These are phyloP conservation scores for Rhizopogon vinicolor DNA, from an alignment of 768 basidiomycete species.

Conservation along the genomic window DNA sequence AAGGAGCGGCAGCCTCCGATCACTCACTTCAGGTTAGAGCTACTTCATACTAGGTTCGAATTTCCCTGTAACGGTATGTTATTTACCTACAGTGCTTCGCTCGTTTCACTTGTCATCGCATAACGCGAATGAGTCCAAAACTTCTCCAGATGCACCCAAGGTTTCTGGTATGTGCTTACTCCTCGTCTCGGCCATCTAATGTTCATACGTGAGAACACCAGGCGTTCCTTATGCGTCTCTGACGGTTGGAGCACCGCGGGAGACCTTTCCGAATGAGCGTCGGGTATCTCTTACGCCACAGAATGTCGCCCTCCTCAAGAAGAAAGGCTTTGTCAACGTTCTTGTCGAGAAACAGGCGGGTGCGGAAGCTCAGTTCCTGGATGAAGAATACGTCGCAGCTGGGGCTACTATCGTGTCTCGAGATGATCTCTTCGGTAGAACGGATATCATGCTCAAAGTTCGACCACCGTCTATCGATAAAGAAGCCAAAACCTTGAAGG, in stretches of 20 bases:
- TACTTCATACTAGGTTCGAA: neutral
- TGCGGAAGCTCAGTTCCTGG: conserved; percentile 68
- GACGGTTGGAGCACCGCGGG: conserved; percentile 72
- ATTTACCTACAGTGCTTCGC: conserved; percentile 17
- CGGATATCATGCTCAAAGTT: conserved; percentile 86
- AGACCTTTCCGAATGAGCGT: conserved; percentile 73
- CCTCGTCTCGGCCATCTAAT: neutral
- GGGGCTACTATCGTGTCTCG: conserved; percentile 75
- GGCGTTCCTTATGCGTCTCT: conserved; percentile 67
- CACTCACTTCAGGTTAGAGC: conserved; percentile 19
- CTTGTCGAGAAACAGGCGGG: conserved; percentile 75
- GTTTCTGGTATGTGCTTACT: conserved; percentile 19
- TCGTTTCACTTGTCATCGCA: conserved; percentile 27
- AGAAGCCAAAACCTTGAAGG: conserved; percentile 59
- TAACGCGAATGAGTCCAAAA: conserved; percentile 15
- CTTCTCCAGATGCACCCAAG: conserved; percentile 12
- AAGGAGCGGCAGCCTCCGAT: conserved; percentile 11
- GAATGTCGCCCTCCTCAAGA: conserved; percentile 67
- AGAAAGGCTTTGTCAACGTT: conserved; percentile 77
- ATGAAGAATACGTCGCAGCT: conserved; percentile 74
- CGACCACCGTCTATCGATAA: conserved; percentile 63
- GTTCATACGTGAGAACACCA: conserved; percentile 14
- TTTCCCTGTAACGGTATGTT: neutral
- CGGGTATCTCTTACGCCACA: conserved; percentile 81
- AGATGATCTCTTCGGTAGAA: conserved; percentile 59